Evolutionary conservation across 1,284 basidiomycete genomes (phyloP), one percentile per base, ranked within the genome.

Genomic region (Puccinia brachypodii): DNA sequence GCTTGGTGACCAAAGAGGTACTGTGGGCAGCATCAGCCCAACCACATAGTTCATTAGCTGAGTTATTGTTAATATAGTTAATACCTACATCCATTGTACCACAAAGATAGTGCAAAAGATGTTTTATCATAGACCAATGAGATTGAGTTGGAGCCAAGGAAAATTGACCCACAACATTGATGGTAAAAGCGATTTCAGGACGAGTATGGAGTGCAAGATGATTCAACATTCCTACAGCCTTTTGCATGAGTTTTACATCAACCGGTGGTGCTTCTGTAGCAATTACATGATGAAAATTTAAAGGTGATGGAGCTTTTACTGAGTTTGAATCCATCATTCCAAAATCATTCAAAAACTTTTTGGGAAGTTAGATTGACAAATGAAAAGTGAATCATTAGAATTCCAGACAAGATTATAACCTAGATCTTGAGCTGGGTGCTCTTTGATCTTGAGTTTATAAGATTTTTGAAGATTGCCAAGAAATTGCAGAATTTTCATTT

Each of bases 161-260:
- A 69, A 38, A 42, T 38, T 69, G 66, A 14, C 33, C 36, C 22
- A 69, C 8, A 11, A 69, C n/a, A 22, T 69, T 69, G 36, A 38
- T 36, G 7, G 42, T 31, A 33, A 71, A 71, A 3, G 44, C 25
- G 8, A 71, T 71, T 38, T 71, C 42, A 14, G 68, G 68, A 3
- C 42, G 68, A 50, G 68, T 71, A 25, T 71, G 68, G 31, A 71
- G 68, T 3, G 68, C 68, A 2, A 71, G 68, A 25, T 71, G 25
- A 50, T 71, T 71, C 8, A 71, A 22, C 68, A 71, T 71, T 3
- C 68, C 68, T 3, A 71, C 13, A 33, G 68, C 68, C 19, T 71
- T 42, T 50, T 71, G 68, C 40, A 47, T 47, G 3, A 25, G 8
- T 31, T 44, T 36, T 16, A 16, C n/a, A 25, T 44, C 22, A 47